These are phyloP conservation scores for Ceratocystis alfenasii DNA, from an alignment of 2,329 filamentous ascomycete genomes.

Conservation along the genomic window DNA sequence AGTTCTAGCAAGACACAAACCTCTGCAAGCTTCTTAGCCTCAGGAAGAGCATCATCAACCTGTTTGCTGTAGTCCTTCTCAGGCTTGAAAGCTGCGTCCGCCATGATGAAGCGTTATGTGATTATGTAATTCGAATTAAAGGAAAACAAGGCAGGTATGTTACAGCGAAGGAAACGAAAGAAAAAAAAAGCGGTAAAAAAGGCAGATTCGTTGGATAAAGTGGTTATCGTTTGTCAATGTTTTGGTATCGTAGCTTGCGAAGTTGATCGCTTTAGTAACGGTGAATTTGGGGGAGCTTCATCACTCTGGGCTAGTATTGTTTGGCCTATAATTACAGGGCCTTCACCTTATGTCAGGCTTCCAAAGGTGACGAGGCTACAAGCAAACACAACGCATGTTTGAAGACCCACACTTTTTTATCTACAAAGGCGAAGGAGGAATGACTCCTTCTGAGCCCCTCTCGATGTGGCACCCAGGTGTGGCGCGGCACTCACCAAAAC, in stretches of 20 bases:
- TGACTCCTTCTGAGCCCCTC: conserved; percentile 1
- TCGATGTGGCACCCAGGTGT: not conserved
- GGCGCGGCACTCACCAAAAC: not conserved
- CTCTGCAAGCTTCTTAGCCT: conserved; percentile 81
- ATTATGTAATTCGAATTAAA: conserved; percentile 3
- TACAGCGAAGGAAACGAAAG: not conserved
- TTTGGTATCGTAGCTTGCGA: conserved; percentile 1
- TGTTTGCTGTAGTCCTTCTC: conserved; percentile 99
- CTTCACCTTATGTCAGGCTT: conserved; percentile 16
- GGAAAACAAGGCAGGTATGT: not conserved
- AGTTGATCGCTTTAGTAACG: conserved; percentile 1
- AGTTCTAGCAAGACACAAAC: conserved; percentile 41
- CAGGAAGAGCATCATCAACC: conserved; percentile 79
- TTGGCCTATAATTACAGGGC: conserved; percentile 7
- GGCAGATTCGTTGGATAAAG: not conserved
- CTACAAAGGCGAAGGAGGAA: not conserved
- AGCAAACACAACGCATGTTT: not conserved
- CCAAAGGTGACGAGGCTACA: conserved; percentile 22
- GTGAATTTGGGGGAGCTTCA: not conserved
- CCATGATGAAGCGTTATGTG: conserved; percentile 43
- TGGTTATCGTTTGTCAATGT: conserved; percentile 2
- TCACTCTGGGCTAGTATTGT: not conserved
- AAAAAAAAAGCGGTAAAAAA: not conserved
- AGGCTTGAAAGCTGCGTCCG: conserved; percentile 72
- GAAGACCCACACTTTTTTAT: conserved; percentile 11